Conservation (phyloP, 2,329 filamentous ascomycete genomes). For the Trichoderma gracile region DNA sequence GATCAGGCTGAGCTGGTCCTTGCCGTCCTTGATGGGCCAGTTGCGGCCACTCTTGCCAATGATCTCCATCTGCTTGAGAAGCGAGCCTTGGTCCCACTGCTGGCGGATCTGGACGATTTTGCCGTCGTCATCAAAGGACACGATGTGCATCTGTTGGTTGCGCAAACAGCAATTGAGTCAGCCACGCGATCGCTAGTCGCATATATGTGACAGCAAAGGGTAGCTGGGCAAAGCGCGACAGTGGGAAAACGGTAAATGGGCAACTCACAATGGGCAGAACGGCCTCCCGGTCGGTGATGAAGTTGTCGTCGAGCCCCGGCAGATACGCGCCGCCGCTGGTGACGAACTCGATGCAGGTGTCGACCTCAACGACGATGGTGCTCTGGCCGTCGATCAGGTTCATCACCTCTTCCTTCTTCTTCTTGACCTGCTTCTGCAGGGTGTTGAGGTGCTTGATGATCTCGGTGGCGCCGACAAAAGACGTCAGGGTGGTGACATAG, state of each 20-base stretch:
- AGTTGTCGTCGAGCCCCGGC: conserved; percentile 90
- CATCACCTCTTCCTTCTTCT: conserved; percentile 77
- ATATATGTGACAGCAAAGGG: neutral
- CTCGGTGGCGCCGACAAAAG: conserved; percentile 67
- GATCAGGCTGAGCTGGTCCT: conserved; percentile 80
- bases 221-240: neutral
- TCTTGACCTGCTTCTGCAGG: conserved; percentile 73
- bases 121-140: conserved; percentile 73
- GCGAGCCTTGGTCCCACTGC: conserved; percentile 91
- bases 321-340: conserved; percentile 82
- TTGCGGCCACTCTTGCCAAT: conserved; percentile 88
- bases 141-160: conserved; percentile 71
- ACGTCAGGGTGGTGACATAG: conserved; percentile 87
- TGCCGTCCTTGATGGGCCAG: conserved; percentile 90
- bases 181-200: neutral
- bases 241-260: neutral
- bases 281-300: conserved; percentile 78
- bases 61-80: conserved; percentile 90
- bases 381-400: conserved; percentile 70
- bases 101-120: conserved; percentile 87
- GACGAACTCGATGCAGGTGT: conserved; percentile 80
- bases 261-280: conserved; percentile 75
- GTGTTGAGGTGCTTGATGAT: conserved; percentile 80
- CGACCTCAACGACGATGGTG: conserved; percentile 77
- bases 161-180: conserved; percentile 26